Base-by-base conservation (phyloP, 306 rosid species). In the Prunus mongolica region DNA sequence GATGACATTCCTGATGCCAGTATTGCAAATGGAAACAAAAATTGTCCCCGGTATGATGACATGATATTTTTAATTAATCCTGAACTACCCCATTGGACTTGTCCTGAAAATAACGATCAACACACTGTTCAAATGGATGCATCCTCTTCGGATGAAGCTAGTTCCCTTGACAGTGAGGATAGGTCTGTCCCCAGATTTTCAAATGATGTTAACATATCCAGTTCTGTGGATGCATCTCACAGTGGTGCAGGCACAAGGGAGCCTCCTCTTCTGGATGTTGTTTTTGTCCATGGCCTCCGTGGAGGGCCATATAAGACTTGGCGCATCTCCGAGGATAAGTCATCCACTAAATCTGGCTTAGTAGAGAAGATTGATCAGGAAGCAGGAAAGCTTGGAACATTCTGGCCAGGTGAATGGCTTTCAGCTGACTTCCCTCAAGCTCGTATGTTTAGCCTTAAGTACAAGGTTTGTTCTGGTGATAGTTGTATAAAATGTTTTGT, bases 391-490 rank as follows among this genome's bases (percentile, higher is more conserved):
- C 87, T 76, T 22, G 97, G 98, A 76, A 92, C 97, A 77, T 95
- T 95, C 79, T 95, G 98, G 98, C 98, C 98, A 27, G 90, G 97
- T 82, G 98, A 92, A 89, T 95, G 98, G 98, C 97, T 95, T 80
- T 90, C 98, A 20, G 73, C 84, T 77, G 98, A 95, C 84, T 86
- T 92, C 65, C 96, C 93, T 15, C 84, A 85, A 70, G 98, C 97
- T 83, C 96, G 97, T 74, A 74, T 92, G 88, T 90, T 90, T 86
- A 78, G 96, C 60, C 85, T 95, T 78, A 92, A 90, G 78, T 95
- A 90, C 91, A 95, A 95, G 98, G 97, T 95, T 56, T 87, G 86
- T 69, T 76, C 61, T 78, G 71, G 32, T 49, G 81, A 56, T 78
- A 66, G 12, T 84, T 46, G 27, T 45, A 27, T 34, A 55, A 16